phyloP scores from a whole-genome alignment of 495 filamentous ascomycete genomes.

The Wilcoxina mikolae region DNA sequence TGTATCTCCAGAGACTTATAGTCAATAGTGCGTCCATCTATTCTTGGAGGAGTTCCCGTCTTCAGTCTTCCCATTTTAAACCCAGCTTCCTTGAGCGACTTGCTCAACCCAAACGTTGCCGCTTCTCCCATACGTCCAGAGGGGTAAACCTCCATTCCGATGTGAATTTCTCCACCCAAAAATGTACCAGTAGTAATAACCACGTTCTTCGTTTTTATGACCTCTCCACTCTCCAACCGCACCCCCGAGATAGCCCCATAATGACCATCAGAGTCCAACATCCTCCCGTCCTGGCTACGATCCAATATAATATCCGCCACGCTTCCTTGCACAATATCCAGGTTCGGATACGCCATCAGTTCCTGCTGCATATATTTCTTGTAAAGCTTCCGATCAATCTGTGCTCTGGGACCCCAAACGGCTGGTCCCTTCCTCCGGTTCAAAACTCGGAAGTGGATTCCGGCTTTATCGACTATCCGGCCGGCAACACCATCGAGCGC shows the following conservation, averaged over 20 bases:
- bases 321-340: constrained; percentile 68
- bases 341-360: constrained; percentile 54
- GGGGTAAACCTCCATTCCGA: constrained; percentile 69
- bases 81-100: constrained; percentile 74
- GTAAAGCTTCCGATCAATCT: constrained; percentile 88
- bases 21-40: constrained; percentile 72
- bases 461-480: constrained; percentile 82
- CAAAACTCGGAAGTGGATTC: constrained; percentile 75
- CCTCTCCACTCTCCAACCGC: constrained; percentile 73
- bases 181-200: constrained; percentile 96
- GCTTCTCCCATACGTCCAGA: constrained; percentile 89
- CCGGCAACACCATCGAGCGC: constrained; percentile 86
- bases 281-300: constrained; percentile 36
- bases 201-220: constrained; percentile 64
- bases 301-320: constrained; percentile 77
- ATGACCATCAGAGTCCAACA: constrained; percentile 35
- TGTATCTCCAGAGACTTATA: constrained; percentile 58
- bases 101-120: constrained; percentile 84
- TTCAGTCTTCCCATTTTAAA: constrained; percentile 86
- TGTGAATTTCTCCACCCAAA: constrained; percentile 90
- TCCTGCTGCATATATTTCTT: constrained; percentile 85
- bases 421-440: constrained; percentile 85
- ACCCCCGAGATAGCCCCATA: constrained; percentile 73
- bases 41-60: constrained; percentile 83
- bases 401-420: constrained; percentile 90